Evolutionary conservation across 2,329 filamentous ascomycete species (phyloP).

Genomic region (Leptographium wingfieldii): DNA sequence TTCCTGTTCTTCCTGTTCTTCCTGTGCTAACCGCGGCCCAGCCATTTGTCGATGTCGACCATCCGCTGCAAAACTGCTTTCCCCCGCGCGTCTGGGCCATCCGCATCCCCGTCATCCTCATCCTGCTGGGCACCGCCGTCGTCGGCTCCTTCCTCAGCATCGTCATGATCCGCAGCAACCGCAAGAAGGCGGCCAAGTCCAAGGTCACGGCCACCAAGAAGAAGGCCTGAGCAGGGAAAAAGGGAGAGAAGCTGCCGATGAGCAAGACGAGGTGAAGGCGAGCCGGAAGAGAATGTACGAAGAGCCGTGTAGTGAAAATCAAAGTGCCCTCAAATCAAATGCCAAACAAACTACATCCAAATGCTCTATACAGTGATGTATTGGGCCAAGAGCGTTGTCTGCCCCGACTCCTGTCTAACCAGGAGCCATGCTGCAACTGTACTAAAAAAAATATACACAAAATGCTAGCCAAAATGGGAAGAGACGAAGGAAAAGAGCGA

Average conservation of each 20-base stretch:
- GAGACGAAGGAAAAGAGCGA: not conserved
- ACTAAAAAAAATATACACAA: not conserved
- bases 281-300: too few species aligned
- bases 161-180: slow-evolving; percentile 98
- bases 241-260: not conserved
- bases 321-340: not conserved
- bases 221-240: slow-evolving; percentile 49
- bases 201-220: slow-evolving; percentile 64
- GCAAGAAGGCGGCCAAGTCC: slow-evolving; percentile 92
- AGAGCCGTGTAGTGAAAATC: too few species aligned
- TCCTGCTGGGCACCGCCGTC: slow-evolving; percentile 81
- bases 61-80: slow-evolving; percentile 89
- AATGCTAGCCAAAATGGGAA: not conserved
- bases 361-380: not conserved
- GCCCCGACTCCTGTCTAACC: not conserved
- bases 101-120: slow-evolving; percentile 92
- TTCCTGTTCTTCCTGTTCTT: not conserved
- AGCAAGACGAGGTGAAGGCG: not conserved
- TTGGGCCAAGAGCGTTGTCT: not conserved
- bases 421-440: not conserved
- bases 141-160: slow-evolving; percentile 92
- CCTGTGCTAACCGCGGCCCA: slow-evolving; percentile 23
- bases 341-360: not conserved
- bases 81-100: slow-evolving; percentile 97
- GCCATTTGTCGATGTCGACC: slow-evolving; percentile 95